Evolutionary conservation across 768 basidiomycete species (phyloP).

Genomic region (Galerina marginata): DNA sequence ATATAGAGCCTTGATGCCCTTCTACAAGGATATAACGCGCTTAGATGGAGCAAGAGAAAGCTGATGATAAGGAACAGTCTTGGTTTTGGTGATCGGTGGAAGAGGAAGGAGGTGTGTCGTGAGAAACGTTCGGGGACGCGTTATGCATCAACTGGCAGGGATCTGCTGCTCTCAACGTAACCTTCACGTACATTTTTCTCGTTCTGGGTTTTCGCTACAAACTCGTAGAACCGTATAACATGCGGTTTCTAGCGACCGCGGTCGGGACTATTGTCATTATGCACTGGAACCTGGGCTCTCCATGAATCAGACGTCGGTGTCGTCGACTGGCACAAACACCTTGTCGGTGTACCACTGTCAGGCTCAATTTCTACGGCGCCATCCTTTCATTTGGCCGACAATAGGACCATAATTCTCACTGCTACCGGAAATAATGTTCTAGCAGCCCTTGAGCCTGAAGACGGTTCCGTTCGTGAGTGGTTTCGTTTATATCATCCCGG

Average conservation of each 20-base stretch:
- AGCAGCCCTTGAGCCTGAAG: slow-evolving; percentile 68
- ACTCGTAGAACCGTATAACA: slow-evolving; percentile 16
- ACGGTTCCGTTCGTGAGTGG: slow-evolving; percentile 74
- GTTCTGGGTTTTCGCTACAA: background rate
- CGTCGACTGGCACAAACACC: slow-evolving; percentile 86
- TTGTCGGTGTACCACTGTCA: slow-evolving; percentile 74
- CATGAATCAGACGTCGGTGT: slow-evolving; percentile 80
- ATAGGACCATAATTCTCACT: slow-evolving; percentile 59
- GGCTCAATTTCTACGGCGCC: slow-evolving; percentile 60
- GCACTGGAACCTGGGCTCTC: slow-evolving; percentile 45
- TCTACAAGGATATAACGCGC: background rate
- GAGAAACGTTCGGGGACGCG: slow-evolving; percentile 1
- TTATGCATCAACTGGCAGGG: background rate
- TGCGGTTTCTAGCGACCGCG: slow-evolving; percentile 33
- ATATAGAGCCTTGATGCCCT: background rate
- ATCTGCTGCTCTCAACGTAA: background rate
- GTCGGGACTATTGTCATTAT: slow-evolving; percentile 27
- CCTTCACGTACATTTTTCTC: background rate
- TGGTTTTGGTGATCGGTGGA: background rate
- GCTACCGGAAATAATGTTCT: slow-evolving; percentile 80
- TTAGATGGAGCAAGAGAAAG: background rate
- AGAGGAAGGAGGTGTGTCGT: slow-evolving; percentile 11
- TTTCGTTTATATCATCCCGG: background rate
- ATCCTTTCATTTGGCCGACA: slow-evolving; percentile 51
- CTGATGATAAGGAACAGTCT: background rate